A percentile compares a stretch with the other conserved stretches of the same genome.
Conservation (phyloP, 495 filamentous ascomycete species). For the Apodospora peruviana region DNA sequence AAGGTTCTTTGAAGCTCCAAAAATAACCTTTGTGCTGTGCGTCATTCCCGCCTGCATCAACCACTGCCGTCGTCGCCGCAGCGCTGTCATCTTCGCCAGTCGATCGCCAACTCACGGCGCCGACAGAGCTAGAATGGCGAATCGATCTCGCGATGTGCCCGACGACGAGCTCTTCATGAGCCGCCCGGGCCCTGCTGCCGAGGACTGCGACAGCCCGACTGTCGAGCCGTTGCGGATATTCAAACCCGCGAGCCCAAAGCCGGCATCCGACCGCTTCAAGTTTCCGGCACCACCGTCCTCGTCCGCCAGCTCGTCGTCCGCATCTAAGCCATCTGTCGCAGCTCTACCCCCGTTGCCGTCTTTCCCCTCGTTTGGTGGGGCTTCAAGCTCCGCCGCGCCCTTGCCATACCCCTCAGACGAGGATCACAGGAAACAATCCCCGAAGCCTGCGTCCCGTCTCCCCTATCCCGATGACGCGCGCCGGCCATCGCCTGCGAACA, state of each 20-base stretch:
- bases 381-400: constrained; percentile 58
- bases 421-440: constrained; percentile 35
- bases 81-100: not conserved
- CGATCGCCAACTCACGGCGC: not conserved
- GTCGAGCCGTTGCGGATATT: constrained; percentile 83
- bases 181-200: constrained; percentile 37
- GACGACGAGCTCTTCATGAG: constrained; percentile 77
- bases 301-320: constrained; percentile 29
- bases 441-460: constrained; percentile 31
- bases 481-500: constrained; percentile 24
- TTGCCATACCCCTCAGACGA: constrained; percentile 77
- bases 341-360: constrained; percentile 35
- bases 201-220: constrained; percentile 60
- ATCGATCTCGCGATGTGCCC: constrained; percentile 46
- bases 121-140: constrained; percentile 29
- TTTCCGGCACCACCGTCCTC: constrained; percentile 45
- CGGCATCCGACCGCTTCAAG: constrained; percentile 39
- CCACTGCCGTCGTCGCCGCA: not conserved
- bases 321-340: constrained; percentile 22
- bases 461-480: constrained; percentile 42
- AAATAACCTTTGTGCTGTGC: constrained; percentile 4
- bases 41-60: not conserved
- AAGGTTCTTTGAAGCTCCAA: not conserved
- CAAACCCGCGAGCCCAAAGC: constrained; percentile 57
- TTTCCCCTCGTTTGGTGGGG: constrained; percentile 56